phyloP scores from a whole-genome alignment of 2,329 filamentous ascomycete species.

The Trichoderma sp. region DNA sequence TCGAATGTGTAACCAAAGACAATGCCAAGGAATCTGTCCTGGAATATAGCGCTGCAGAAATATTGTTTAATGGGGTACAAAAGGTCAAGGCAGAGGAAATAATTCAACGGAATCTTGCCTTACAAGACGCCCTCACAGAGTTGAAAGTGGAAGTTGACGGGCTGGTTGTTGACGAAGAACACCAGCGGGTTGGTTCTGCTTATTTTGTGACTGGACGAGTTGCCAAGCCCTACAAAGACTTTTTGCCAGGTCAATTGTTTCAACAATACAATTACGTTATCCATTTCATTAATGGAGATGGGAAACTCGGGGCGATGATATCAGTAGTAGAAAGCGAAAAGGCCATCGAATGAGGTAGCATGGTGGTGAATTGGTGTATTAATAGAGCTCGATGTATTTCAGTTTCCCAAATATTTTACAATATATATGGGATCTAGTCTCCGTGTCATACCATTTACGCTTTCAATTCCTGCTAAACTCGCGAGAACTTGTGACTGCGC shows the following conservation, averaged over 20 bases:
- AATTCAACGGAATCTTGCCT: not conserved
- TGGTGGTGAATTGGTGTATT: not conserved
- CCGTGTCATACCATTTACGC: too few species aligned
- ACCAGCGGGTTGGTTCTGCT: not conserved
- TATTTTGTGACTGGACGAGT: not conserved
- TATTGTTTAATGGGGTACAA: not conserved
- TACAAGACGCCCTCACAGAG: not conserved
- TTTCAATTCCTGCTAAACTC: too few species aligned
- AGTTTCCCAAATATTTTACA: not conserved
- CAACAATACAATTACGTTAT: not conserved
- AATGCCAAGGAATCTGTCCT: not conserved
- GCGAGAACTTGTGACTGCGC: too few species aligned
- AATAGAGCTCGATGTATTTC: not conserved
- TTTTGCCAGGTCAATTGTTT: not conserved
- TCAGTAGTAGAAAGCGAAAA: not conserved
- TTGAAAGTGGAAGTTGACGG: not conserved
- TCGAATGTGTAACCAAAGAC: not conserved
- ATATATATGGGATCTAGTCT: too few species aligned
- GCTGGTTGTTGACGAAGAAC: not conserved
- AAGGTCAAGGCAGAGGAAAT: not conserved
- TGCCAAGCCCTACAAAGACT: not conserved
- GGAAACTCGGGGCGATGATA: not conserved
- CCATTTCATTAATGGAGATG: not conserved
- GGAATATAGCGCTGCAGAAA: not conserved
- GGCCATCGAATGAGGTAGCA: not conserved